phyloP scores from a whole-genome alignment of 306 rosid species.

The Aeschynomene evenia region DNA sequence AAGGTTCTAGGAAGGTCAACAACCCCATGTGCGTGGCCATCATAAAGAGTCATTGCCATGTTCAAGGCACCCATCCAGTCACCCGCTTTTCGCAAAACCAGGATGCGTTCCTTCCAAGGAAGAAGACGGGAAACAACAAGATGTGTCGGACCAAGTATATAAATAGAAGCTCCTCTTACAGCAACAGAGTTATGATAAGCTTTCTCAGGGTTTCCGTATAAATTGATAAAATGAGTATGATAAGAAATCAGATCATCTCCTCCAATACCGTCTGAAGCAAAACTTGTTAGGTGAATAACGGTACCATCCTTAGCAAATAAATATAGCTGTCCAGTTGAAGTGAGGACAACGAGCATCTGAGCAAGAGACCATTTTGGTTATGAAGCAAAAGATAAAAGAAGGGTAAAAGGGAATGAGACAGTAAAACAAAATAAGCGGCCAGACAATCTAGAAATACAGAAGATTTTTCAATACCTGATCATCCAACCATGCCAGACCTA shows the following conservation, averaged over 20 bases:
- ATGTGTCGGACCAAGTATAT: conserved; percentile 82
- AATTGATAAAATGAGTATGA: conserved; percentile 76
- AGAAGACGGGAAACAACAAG: conserved; percentile 86
- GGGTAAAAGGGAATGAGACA: conserved; percentile 18
- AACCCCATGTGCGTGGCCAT: conserved; percentile 95
- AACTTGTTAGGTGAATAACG: conserved; percentile 84
- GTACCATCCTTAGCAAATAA: conserved; percentile 89
- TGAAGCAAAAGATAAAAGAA: conserved; percentile 32
- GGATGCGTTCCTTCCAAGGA: conserved; percentile 94
- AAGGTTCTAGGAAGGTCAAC: conserved; percentile 91
- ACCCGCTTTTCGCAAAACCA: conserved; percentile 83
- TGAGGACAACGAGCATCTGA: conserved; percentile 91
- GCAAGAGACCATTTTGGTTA: conserved; percentile 29
- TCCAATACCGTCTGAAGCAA: conserved; percentile 63
- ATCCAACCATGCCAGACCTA: conserved; percentile 95
- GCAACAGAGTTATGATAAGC: conserved; percentile 83
- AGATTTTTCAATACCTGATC: conserved; percentile 64
- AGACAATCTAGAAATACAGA: conserved; percentile 17
- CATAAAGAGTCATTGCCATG: conserved; percentile 93
- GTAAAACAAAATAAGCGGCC: conserved; percentile 2
- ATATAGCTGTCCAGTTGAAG: conserved; percentile 73
- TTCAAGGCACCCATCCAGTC: conserved; percentile 99
- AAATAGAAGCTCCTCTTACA: conserved; percentile 92
- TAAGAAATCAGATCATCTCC: conserved; percentile 83
- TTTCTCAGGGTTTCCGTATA: conserved; percentile 92